Evolutionary conservation across 1,284 basidiomycete genomes (phyloP).

Genomic region (Leccinum solheimii): DNA sequence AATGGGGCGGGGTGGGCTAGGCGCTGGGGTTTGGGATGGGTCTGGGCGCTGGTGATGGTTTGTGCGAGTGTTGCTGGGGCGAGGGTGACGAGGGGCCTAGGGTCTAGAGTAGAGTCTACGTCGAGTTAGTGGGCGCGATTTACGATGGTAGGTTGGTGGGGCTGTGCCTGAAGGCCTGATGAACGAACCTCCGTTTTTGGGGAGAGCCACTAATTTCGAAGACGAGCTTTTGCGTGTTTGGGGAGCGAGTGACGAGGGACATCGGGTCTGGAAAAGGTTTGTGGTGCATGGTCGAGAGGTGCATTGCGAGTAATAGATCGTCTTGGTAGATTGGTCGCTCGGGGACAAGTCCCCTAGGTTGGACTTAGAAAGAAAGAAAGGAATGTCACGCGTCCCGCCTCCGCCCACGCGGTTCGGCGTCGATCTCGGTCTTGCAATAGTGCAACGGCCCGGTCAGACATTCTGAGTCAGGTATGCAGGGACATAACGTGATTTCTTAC

Average conservation of each 20-base stretch:
- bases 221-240: too few relatives aligned
- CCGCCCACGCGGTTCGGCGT: not conserved
- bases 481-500: not conserved
- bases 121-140: not conserved
- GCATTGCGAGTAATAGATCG: not conserved
- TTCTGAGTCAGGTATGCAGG: not conserved
- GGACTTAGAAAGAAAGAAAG: not conserved
- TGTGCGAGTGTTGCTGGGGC: constrained; percentile 13
- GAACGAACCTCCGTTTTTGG: not conserved
- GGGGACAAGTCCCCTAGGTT: not conserved
- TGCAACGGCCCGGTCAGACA: not conserved
- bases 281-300: not conserved
- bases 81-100: constrained; percentile 17
- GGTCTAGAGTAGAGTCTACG: not conserved
- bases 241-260: not conserved
- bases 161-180: not conserved
- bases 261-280: not conserved
- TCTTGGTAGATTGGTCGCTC: not conserved
- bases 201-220: not conserved
- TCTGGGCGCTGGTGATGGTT: constrained; percentile 24
- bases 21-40: constrained; percentile 12
- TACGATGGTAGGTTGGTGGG: not conserved
- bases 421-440: not conserved
- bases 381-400: too few relatives aligned
- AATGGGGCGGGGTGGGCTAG: constrained; percentile 23